Evolutionary conservation across 1,284 basidiomycete genomes (phyloP).

Genomic region (Tranzscheliella williamsii): DNA sequence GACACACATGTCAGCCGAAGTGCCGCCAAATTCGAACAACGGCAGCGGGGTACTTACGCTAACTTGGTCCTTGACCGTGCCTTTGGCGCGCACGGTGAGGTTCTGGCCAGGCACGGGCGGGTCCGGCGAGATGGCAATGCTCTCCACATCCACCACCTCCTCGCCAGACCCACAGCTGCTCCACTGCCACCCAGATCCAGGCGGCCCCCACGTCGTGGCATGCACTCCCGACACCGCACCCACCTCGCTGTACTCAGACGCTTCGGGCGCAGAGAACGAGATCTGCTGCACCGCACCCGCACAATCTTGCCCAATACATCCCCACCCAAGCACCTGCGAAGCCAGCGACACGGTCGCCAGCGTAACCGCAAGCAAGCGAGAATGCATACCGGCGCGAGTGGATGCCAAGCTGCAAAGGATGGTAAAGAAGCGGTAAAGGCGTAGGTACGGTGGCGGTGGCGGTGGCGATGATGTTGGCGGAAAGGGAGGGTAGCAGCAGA

Average conservation of each 20-base stretch:
- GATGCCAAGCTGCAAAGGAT: not conserved
- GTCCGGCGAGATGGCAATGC: conserved; percentile 52
- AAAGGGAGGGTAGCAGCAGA: too few species aligned
- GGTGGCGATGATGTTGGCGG: not conserved
- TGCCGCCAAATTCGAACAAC: not conserved
- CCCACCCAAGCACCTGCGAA: conserved; percentile 26
- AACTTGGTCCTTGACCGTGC: conserved; percentile 37
- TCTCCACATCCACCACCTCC: conserved; percentile 42
- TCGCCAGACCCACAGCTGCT: conserved; percentile 41
- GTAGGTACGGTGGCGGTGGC: too few species aligned
- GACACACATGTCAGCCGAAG: not conserved
- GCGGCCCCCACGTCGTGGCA: conserved; percentile 3
- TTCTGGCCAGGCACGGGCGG: conserved; percentile 57
- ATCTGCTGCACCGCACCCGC: conserved; percentile 25
- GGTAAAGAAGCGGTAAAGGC: not conserved
- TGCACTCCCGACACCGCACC: not conserved
- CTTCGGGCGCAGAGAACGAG: conserved; percentile 25
- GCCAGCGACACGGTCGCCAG: conserved; percentile 25
- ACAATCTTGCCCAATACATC: conserved; percentile 35
- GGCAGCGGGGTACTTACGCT: conserved; percentile 42
- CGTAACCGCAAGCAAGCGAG: conserved; percentile 15
- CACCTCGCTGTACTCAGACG: not conserved
- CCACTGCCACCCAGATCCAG: conserved; percentile 51
- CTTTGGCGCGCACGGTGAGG: conserved; percentile 53
- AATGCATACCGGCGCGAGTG: conserved; percentile 4